A percentile compares a stretch with the other conserved stretches of the same genome.
These are phyloP conservation scores for Epichloe elymi DNA, from an alignment of 2,329 filamentous ascomycete species.

Conservation along the genomic window DNA sequence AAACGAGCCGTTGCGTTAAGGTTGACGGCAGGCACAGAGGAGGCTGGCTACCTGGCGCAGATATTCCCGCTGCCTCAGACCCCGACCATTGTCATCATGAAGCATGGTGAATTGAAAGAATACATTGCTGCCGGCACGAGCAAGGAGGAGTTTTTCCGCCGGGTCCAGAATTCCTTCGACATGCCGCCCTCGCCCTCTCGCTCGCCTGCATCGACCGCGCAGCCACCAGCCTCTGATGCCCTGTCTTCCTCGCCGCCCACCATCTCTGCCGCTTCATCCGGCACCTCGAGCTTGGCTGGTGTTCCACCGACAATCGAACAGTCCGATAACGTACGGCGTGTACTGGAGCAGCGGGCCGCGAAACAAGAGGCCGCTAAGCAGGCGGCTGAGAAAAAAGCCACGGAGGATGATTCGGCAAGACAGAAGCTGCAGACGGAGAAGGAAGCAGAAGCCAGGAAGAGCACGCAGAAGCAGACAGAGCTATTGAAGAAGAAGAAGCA, in stretches of 20 bases:
- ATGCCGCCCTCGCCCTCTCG: slow-evolving; percentile 9
- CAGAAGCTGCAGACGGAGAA: slow-evolving; percentile 33
- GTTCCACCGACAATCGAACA: slow-evolving; percentile 13
- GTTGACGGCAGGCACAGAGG: slow-evolving; percentile 58
- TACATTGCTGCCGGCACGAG: slow-evolving; percentile 54
- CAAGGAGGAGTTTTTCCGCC: slow-evolving; percentile 51
- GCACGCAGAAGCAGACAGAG: slow-evolving; percentile 33
- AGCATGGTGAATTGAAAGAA: slow-evolving; percentile 64
- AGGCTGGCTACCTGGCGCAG: slow-evolving; percentile 68
- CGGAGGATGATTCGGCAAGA: slow-evolving; percentile 36
- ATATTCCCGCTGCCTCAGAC: slow-evolving; percentile 69
- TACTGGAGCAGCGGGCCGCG: slow-evolving; percentile 38
- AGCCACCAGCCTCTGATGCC: slow-evolving; percentile 3
- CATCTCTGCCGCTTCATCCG: slow-evolving; percentile 4
- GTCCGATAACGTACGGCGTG: slow-evolving; percentile 21
- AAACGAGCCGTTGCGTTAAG: slow-evolving; percentile 56
- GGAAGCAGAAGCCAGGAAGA: slow-evolving; percentile 22
- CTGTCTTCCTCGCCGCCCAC: slow-evolving; percentile 4
- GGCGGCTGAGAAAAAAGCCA: slow-evolving; percentile 32
- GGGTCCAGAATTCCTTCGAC: slow-evolving; percentile 22
- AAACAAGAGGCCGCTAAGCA: slow-evolving; percentile 29
- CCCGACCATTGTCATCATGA: slow-evolving; percentile 71
- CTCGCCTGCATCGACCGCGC: slow-evolving; percentile 6
- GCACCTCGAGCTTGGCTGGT: slow-evolving; percentile 7
- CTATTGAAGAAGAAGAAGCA: slow-evolving; percentile 49